These are phyloP conservation scores for Botrytis tulipae DNA, from an alignment of 2,329 filamentous ascomycete species.

Conservation along the genomic window DNA sequence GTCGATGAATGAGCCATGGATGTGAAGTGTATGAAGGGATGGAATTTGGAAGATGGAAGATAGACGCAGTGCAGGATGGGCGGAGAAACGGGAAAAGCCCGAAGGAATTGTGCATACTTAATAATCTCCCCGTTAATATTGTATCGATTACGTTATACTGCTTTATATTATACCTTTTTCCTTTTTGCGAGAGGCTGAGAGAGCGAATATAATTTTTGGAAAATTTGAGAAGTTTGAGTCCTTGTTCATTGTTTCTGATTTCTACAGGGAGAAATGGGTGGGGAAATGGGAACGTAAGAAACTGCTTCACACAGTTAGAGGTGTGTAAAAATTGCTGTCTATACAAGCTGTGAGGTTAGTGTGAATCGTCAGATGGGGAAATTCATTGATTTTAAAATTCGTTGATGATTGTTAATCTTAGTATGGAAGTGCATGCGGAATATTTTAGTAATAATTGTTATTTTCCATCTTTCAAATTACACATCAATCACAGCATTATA, in stretches of 20 bases:
- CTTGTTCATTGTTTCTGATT: background rate
- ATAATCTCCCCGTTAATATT: constrained; percentile 1
- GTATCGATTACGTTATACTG: background rate
- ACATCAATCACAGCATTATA: no score
- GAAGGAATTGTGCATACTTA: constrained; percentile 13
- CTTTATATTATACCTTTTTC: constrained; percentile 5
- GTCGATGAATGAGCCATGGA: background rate
- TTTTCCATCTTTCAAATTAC: no score
- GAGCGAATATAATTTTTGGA: background rate
- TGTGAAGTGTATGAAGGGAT: background rate
- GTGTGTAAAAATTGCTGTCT: background rate
- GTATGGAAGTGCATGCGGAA: no score
- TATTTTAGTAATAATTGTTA: no score
- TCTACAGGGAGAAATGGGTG: no score
- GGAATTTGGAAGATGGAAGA: background rate
- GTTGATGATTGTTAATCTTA: background rate
- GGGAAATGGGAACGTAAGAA: no score
- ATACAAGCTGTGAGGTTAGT: background rate
- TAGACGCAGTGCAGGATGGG: background rate
- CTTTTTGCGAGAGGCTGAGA: background rate
- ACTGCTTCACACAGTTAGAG: no score
- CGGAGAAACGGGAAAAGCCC: background rate
- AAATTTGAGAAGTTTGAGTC: background rate
- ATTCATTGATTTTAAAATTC: background rate
- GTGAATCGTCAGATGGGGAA: background rate